phyloP scores from a whole-genome alignment of 129 eudicot species.

The Saussurea involucrata region DNA sequence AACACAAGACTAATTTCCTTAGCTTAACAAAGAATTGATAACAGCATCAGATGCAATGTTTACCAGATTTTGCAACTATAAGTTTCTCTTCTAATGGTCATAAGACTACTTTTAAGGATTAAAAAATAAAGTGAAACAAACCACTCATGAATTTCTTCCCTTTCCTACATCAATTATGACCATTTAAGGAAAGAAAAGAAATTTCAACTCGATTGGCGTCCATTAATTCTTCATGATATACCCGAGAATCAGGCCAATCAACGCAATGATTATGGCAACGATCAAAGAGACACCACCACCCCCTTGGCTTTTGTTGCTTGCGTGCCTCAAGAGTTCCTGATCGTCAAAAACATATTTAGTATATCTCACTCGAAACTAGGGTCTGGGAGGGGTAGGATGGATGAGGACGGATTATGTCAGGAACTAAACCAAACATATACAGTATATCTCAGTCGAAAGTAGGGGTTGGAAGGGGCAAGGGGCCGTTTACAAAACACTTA shows the following conservation, averaged over 20 bases:
- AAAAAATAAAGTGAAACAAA: conserved; percentile 4
- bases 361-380: neutral
- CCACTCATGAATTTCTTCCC: conserved; percentile 17
- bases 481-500: too few relatives aligned
- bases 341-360: neutral
- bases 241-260: conserved; percentile 68
- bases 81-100: conserved; percentile 23
- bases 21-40: conserved; percentile 22
- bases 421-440: neutral
- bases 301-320: conserved; percentile 44
- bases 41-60: conserved; percentile 9
- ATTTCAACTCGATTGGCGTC: conserved; percentile 5
- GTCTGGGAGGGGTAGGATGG: neutral
- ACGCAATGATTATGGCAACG: conserved; percentile 51
- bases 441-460: too few relatives aligned
- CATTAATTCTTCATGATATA: conserved; percentile 58
- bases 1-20: conserved; percentile 7
- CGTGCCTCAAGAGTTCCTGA: conserved; percentile 69
- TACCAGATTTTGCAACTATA: conserved; percentile 19
- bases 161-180: conserved; percentile 31
- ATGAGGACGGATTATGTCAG: neutral
- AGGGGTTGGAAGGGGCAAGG: too few relatives aligned
- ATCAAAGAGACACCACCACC: conserved; percentile 59
- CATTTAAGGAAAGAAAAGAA: conserved; percentile 9
- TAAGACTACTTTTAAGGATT: conserved; percentile 14